phyloP scores from a whole-genome alignment of 768 basidiomycete genomes.

The Clitopilus passeckerianus region DNA sequence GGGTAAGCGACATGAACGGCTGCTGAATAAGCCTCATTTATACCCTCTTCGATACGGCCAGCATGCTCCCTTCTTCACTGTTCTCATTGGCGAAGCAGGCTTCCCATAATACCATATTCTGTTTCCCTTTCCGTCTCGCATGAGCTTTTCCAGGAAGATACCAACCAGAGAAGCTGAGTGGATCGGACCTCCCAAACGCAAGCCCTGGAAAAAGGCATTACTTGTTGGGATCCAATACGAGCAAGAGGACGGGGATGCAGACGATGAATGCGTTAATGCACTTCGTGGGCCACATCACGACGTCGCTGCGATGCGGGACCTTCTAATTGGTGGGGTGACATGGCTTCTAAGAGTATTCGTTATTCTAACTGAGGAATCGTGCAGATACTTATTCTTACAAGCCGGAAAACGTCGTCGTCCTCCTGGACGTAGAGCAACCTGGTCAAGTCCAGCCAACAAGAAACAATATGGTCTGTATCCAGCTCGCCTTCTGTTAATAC shows the following conservation, averaged over 20 bases:
- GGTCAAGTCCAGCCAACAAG: conserved; percentile 32
- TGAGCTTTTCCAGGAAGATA: background rate
- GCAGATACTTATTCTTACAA: conserved; percentile 31
- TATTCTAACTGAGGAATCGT: conserved; percentile 5
- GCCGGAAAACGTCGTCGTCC: conserved; percentile 31
- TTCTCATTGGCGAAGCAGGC: background rate
- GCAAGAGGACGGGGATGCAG: conserved; percentile 8
- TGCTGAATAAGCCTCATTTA: no score
- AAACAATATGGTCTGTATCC: conserved; percentile 41
- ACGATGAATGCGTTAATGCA: conserved; percentile 6
- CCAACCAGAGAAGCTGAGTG: background rate
- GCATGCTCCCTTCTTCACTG: no score
- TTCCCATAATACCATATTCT: background rate
- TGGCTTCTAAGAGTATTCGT: background rate
- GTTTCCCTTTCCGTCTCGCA: background rate
- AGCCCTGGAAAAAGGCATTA: conserved; percentile 23
- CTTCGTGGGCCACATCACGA: conserved; percentile 34
- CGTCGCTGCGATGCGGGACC: conserved; percentile 23
- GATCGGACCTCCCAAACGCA: conserved; percentile 2
- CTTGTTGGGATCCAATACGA: conserved; percentile 31
- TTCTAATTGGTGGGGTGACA: conserved; percentile 28
- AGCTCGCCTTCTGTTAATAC: background rate
- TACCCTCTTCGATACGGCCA: no score
- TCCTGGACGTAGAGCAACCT: conserved; percentile 34
- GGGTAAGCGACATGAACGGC: no score